A percentile compares a stretch with the other conserved stretches of the same genome.
Evolutionary conservation across 164 flowering plant genomes (phyloP).

Genomic region (Chimonanthus salicifolius): DNA sequence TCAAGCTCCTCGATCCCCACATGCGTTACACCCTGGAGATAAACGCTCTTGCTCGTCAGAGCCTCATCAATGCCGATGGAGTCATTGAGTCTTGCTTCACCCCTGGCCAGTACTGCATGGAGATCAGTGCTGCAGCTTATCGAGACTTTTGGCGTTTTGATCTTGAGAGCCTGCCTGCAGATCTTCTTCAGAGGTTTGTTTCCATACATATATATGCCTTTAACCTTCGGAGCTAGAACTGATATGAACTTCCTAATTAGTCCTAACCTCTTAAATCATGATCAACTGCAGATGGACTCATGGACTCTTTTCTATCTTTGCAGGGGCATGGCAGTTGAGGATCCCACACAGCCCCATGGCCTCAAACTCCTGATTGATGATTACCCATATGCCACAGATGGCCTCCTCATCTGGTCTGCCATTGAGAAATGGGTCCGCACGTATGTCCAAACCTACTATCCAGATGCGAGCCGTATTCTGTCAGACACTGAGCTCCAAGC

Average conservation of each 20-base stretch:
- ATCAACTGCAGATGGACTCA: neutral
- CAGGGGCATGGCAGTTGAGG: slow-evolving; percentile 82
- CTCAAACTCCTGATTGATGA: slow-evolving; percentile 63
- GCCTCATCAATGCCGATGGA: slow-evolving; percentile 71
- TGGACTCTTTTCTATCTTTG: neutral
- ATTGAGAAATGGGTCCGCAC: slow-evolving; percentile 62
- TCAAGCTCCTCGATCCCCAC: slow-evolving; percentile 92
- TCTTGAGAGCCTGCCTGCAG: slow-evolving; percentile 75
- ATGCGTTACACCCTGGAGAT: slow-evolving; percentile 91
- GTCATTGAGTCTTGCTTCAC: slow-evolving; percentile 87
- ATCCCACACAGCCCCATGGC: slow-evolving; percentile 75
- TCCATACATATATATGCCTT: no score
- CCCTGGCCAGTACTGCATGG: slow-evolving; percentile 82
- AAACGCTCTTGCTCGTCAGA: slow-evolving; percentile 81
- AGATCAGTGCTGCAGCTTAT: slow-evolving; percentile 79
- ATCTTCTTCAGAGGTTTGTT: slow-evolving; percentile 72
- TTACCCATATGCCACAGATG: slow-evolving; percentile 90
- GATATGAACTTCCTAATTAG: no score
- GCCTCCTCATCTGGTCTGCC: slow-evolving; percentile 82
- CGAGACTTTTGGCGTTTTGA: slow-evolving; percentile 75
- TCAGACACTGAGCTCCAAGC: slow-evolving; percentile 76
- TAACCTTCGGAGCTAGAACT: no score
- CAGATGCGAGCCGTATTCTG: slow-evolving; percentile 31
- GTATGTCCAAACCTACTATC: slow-evolving; percentile 72
- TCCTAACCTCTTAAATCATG: no score